These are phyloP conservation scores for Aspergillus olivimuriae DNA, from an alignment of 495 filamentous ascomycete species.

Conservation along the genomic window DNA sequence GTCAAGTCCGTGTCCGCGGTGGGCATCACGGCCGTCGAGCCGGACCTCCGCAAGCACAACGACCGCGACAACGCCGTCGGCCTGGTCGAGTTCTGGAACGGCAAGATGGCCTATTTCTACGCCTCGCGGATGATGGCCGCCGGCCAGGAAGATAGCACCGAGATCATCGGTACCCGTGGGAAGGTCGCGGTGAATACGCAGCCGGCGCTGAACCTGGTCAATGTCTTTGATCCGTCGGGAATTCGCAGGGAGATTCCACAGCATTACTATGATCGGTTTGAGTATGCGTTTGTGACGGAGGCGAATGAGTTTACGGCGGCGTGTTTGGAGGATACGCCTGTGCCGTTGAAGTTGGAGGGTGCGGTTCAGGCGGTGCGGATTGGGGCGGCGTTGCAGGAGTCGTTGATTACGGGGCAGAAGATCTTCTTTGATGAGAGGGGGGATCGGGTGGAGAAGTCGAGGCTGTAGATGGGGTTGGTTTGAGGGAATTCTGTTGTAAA, in stretches of 20 bases:
- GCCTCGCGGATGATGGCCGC: constrained; percentile 55
- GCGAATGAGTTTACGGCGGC: constrained; percentile 53
- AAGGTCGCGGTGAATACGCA: constrained; percentile 53
- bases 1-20: constrained; percentile 46
- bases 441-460: constrained; percentile 30
- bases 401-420: constrained; percentile 49
- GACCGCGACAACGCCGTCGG: constrained; percentile 60
- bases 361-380: constrained; percentile 57
- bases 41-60: constrained; percentile 50
- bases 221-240: constrained; percentile 42
- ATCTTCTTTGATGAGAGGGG: constrained; percentile 48
- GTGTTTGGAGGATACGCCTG: constrained; percentile 42
- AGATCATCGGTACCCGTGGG: constrained; percentile 58
- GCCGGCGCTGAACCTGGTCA: constrained; percentile 46
- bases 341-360: constrained; percentile 49
- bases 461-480: constrained; percentile 2
- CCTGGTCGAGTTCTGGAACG: constrained; percentile 56
- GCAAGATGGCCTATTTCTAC: constrained; percentile 57
- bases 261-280: constrained; percentile 56
- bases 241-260: constrained; percentile 50
- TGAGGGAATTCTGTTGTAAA: background rate
- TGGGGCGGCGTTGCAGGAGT: constrained; percentile 54
- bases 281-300: constrained; percentile 57
- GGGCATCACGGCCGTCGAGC: constrained; percentile 56
- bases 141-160: constrained; percentile 58